These are phyloP conservation scores for Salisapilia sapeloensis DNA, from an alignment of 352 stramenopile genomes.

Conservation along the genomic window DNA sequence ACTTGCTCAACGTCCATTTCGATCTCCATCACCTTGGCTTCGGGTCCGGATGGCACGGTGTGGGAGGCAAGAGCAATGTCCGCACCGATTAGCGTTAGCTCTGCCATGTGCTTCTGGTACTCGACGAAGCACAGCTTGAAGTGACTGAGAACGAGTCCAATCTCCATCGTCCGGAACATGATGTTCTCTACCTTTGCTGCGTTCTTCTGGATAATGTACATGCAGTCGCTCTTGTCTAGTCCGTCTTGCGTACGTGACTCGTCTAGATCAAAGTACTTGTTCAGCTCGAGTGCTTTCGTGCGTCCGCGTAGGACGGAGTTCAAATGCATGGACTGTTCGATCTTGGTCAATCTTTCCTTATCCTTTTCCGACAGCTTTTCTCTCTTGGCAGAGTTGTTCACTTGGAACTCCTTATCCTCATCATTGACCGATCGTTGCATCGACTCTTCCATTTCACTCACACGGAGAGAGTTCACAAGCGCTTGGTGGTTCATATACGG, in stretches of 20 bases:
- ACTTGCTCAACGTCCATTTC: conserved; percentile 26
- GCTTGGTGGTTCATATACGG: conserved; percentile 33
- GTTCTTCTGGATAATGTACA: conserved; percentile 19
- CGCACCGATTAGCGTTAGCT: conserved; percentile 31
- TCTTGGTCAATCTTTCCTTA: conserved; percentile 14
- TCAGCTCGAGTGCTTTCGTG: conserved; percentile 14
- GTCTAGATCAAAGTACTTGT: conserved; percentile 18
- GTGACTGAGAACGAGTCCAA: conserved; percentile 29
- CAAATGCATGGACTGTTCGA: conserved; percentile 25
- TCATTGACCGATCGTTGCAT: conserved; percentile 13
- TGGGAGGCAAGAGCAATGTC: conserved; percentile 24
- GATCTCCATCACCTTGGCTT: conserved; percentile 24
- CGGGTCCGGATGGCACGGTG: conserved; percentile 18
- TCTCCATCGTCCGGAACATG: conserved; percentile 31
- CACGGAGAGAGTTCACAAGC: conserved; percentile 26
- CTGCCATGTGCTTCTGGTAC: conserved; percentile 14
- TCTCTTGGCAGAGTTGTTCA: conserved; percentile 23
- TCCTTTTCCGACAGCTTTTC: conserved; percentile 20
- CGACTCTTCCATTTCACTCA: conserved; percentile 20
- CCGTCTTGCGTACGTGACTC: conserved; percentile 9
- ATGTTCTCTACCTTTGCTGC: conserved; percentile 21
- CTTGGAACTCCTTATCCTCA: conserved; percentile 36
- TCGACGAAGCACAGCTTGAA: conserved; percentile 33
- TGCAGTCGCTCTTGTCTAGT: conserved; percentile 21
- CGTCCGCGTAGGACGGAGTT: conserved; percentile 29